Conservation (phyloP, 352 stramenopile genomes). For the Pythium monospermum region DNA sequence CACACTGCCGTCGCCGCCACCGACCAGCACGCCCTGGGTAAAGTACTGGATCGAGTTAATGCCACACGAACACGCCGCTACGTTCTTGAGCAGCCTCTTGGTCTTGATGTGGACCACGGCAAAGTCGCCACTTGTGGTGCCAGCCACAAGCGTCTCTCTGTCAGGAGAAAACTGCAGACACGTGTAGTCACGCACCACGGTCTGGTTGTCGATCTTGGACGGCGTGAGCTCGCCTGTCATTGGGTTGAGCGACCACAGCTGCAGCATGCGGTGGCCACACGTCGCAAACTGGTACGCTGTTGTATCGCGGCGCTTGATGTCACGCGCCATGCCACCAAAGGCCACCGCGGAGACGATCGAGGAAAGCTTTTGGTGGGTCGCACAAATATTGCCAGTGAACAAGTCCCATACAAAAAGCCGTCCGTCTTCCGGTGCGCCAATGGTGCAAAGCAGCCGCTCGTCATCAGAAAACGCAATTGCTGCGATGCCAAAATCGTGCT, state of each 20-base stretch:
- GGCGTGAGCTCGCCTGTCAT: conserved; percentile 64
- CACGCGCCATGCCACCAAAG: conserved; percentile 82
- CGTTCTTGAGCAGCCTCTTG: conserved; percentile 54
- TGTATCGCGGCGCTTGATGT: conserved; percentile 90
- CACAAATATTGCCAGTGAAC: conserved; percentile 82
- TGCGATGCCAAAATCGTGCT: conserved; percentile 89
- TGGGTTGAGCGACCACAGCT: conserved; percentile 87
- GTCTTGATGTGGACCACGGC: conserved; percentile 76
- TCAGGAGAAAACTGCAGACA: conserved; percentile 79
- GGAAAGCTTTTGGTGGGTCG: conserved; percentile 69
- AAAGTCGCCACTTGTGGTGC: conserved; percentile 86
- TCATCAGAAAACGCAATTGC: conserved; percentile 89
- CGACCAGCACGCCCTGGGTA: conserved; percentile 47
- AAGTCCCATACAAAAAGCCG: conserved; percentile 91
- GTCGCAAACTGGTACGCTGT: conserved; percentile 86
- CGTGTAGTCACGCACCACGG: conserved; percentile 78
- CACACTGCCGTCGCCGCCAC: conserved; percentile 84
- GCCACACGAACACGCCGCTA: conserved; percentile 78
- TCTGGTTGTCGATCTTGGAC: conserved; percentile 74
- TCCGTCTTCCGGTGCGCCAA: conserved; percentile 73
- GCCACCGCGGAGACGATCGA: conserved; percentile 52
- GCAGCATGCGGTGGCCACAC: conserved; percentile 61
- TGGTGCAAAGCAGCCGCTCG: conserved; percentile 79
- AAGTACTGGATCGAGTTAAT: conserved; percentile 60
- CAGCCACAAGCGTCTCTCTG: conserved; percentile 73